phyloP scores from a whole-genome alignment of 129 eudicot species.

The Silybum marianum region DNA sequence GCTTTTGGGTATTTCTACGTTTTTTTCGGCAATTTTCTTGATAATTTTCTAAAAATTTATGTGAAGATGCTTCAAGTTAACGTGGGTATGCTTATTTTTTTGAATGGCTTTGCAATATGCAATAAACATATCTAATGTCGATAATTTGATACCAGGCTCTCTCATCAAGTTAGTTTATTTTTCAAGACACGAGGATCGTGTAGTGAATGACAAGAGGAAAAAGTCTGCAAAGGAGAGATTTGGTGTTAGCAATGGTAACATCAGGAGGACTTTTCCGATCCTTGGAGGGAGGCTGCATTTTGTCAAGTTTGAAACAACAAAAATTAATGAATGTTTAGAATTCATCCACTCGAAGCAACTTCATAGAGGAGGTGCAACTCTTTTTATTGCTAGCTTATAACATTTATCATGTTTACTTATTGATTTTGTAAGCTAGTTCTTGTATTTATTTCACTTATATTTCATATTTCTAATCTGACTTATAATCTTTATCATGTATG shows the following conservation, averaged over 20 bases:
- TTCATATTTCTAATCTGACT: neutral
- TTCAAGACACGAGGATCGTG: conserved; percentile 82
- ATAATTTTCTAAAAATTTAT: neutral
- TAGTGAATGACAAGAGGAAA: conserved; percentile 65
- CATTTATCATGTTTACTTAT: neutral
- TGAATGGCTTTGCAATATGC: neutral
- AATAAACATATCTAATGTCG: neutral
- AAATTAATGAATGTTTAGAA: conserved; percentile 87
- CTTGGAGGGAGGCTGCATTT: conserved; percentile 98
- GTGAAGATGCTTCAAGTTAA: too few relatives aligned
- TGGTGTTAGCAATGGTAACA: conserved; percentile 63
- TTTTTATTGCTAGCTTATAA: conserved; percentile 3
- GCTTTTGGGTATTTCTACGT: neutral
- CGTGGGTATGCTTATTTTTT: neutral
- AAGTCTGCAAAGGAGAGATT: conserved; percentile 56
- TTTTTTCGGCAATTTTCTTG: neutral
- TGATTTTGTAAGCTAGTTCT: neutral
- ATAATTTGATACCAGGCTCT: conserved; percentile 59
- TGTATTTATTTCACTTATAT: conserved; percentile 2
- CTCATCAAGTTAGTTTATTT: conserved; percentile 88
- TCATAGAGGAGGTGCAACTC: conserved; percentile 66
- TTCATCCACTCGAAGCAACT: conserved; percentile 92
- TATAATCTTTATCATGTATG: conserved; percentile 11
- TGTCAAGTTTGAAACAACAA: conserved; percentile 92
- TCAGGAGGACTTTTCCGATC: conserved; percentile 77